phyloP scores from a whole-genome alignment of 2,329 filamentous ascomycete species.

The Plectosphaerella cucumerina region DNA sequence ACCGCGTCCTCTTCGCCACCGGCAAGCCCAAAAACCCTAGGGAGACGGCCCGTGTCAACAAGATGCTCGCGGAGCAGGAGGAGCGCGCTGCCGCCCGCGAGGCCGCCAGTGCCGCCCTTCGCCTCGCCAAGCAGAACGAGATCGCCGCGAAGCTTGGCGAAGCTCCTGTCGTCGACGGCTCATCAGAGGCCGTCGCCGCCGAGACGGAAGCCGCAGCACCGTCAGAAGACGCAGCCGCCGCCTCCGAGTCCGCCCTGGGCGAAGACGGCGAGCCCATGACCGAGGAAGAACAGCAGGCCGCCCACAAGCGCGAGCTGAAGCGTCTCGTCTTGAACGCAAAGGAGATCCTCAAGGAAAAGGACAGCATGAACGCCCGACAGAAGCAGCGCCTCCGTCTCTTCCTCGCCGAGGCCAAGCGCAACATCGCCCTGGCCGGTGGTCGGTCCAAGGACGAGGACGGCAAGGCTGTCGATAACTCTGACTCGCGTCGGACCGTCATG shows the following conservation, averaged over 20 bases:
- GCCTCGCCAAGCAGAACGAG: not conserved
- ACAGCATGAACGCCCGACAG: conserved; percentile 59
- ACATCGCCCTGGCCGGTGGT: conserved; percentile 49
- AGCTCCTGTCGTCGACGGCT: conserved; percentile 13
- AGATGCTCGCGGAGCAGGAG: conserved; percentile 17
- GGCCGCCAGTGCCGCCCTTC: conserved; percentile 23
- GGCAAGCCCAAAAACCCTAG: conserved; percentile 61
- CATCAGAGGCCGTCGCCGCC: conserved; percentile 20
- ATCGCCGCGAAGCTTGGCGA: conserved; percentile 1
- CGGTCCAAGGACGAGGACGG: conserved; percentile 32
- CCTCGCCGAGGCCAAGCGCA: conserved; percentile 58
- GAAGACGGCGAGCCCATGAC: conserved; percentile 19
- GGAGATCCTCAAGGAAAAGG: conserved; percentile 49
- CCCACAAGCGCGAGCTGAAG: conserved; percentile 38
- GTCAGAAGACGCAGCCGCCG: conserved; percentile 12
- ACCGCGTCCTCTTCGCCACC: conserved; percentile 83
- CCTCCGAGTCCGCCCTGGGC: conserved; percentile 13
- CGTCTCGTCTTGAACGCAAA: conserved; percentile 54
- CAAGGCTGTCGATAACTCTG: conserved; percentile 25
- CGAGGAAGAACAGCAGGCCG: conserved; percentile 20
- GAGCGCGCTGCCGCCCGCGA: conserved; percentile 21
- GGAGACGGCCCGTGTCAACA: conserved; percentile 4
- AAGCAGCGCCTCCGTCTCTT: conserved; percentile 76
- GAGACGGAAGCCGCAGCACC: conserved; percentile 19
- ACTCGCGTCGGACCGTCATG: conserved; percentile 40